Evolutionary conservation across 805 yeast species (phyloP).

Genomic region (Sugiyamaella boreocaroliniensis): DNA sequence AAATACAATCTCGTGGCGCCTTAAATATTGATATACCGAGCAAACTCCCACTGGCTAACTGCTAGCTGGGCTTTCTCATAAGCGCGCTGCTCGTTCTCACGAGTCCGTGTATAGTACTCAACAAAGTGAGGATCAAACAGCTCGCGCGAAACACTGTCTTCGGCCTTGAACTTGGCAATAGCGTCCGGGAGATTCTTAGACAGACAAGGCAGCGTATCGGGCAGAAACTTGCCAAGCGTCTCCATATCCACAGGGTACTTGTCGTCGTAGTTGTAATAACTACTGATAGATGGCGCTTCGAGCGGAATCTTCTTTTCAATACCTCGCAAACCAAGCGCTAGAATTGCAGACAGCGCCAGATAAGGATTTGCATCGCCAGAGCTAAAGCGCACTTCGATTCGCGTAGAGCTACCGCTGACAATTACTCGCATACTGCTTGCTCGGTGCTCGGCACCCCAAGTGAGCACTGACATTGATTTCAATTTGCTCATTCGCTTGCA

Average conservation of each 20-base stretch:
- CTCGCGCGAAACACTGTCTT: slow-evolving; percentile 1
- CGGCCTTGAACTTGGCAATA: background rate
- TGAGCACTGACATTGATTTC: too few relatives aligned
- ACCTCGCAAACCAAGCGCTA: background rate
- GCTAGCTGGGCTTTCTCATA: background rate
- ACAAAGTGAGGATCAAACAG: background rate
- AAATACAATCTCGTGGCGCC: too few relatives aligned
- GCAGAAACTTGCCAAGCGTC: background rate
- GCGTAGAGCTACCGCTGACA: background rate
- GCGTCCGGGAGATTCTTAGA: background rate
- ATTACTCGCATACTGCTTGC: background rate
- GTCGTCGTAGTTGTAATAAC: background rate
- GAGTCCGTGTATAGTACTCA: background rate
- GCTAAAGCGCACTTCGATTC: background rate
- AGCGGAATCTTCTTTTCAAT: slow-evolving; percentile 1
- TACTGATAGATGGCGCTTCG: background rate
- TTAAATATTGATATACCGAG: too few relatives aligned
- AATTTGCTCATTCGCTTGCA: too few relatives aligned
- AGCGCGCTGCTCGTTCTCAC: background rate
- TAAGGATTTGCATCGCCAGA: background rate
- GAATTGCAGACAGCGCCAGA: background rate
- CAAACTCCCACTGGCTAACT: background rate
- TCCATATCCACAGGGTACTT: background rate
- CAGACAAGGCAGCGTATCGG: background rate
- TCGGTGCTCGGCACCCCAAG: background rate